Evolutionary conservation across 2,329 filamentous ascomycete genomes (phyloP).

Genomic region (Blastomyces silverae): DNA sequence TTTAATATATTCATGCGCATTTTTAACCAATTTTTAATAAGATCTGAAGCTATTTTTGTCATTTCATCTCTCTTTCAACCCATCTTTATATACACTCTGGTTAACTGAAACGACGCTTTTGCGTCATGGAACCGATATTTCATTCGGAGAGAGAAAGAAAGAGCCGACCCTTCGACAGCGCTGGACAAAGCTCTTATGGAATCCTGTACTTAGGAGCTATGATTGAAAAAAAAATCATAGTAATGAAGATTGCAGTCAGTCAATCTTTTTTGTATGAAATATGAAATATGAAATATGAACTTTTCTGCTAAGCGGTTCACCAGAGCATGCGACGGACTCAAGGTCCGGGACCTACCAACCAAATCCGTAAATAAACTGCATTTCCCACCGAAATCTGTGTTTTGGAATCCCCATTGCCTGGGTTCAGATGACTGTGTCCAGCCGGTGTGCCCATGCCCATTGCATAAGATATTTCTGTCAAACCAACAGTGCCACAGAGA

Average conservation of each 20-base stretch:
- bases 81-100: not conserved
- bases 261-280: not conserved
- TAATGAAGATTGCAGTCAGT: not conserved
- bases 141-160: not conserved
- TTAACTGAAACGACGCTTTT: not conserved
- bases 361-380: not conserved
- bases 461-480: not conserved
- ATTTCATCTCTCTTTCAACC: not conserved
- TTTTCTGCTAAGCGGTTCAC: not conserved
- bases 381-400: too few relatives aligned
- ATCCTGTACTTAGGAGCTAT: not conserved
- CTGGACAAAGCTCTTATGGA: not conserved
- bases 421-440: not conserved
- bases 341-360: not conserved
- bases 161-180: not conserved
- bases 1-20: not conserved
- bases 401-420: too few relatives aligned
- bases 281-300: too few relatives aligned
- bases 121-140: not conserved
- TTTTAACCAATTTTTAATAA: slow-evolving; percentile 5
- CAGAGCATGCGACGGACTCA: not conserved
- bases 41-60: not conserved
- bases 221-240: not conserved
- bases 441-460: not conserved
- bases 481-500: not conserved